phyloP scores from a whole-genome alignment of 2,329 filamentous ascomycete species.

The Ophiocordyceps polyrhachis-furcata region DNA sequence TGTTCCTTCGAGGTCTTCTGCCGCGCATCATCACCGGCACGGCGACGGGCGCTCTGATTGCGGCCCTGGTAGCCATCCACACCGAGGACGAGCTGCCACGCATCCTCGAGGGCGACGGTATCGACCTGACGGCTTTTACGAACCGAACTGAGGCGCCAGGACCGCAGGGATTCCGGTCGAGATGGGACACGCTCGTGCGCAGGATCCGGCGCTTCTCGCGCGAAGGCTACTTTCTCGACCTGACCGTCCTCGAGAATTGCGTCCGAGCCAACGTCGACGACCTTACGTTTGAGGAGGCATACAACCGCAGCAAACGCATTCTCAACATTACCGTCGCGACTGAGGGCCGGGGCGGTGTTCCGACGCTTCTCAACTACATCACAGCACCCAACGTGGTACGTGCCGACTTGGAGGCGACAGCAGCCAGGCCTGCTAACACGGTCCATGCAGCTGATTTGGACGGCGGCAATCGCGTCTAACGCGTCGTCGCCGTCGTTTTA shows the following conservation, averaged over 20 bases:
- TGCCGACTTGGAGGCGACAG: constrained; percentile 9
- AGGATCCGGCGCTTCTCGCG: constrained; percentile 49
- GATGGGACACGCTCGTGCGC: constrained; percentile 42
- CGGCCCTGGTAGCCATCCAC: constrained; percentile 72
- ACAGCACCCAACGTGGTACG: constrained; percentile 82
- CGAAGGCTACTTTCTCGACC: constrained; percentile 72
- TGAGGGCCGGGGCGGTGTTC: constrained; percentile 53
- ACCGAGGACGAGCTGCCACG: constrained; percentile 66
- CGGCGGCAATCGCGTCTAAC: constrained; percentile 60
- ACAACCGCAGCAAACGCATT: constrained; percentile 64
- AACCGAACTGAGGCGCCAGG: constrained; percentile 14
- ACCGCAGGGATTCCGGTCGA: constrained; percentile 20
- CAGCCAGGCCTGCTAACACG: not conserved
- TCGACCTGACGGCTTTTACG: constrained; percentile 67
- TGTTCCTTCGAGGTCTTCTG: constrained; percentile 62
- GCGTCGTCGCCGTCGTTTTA: constrained; percentile 46
- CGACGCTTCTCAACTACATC: constrained; percentile 76
- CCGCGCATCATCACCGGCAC: constrained; percentile 86
- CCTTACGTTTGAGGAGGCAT: constrained; percentile 85
- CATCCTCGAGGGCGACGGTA: constrained; percentile 60
- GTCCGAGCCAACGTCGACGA: constrained; percentile 74
- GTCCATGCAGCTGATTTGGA: constrained; percentile 49
- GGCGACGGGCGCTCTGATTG: constrained; percentile 76
- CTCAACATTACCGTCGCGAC: constrained; percentile 84
- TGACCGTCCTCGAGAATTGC: constrained; percentile 64